Percentiles rank a stretch among this genome's conserved stretches.
Conservation (phyloP, 2,329 filamentous ascomycete species). For the Aspergillus texensis region DNA sequence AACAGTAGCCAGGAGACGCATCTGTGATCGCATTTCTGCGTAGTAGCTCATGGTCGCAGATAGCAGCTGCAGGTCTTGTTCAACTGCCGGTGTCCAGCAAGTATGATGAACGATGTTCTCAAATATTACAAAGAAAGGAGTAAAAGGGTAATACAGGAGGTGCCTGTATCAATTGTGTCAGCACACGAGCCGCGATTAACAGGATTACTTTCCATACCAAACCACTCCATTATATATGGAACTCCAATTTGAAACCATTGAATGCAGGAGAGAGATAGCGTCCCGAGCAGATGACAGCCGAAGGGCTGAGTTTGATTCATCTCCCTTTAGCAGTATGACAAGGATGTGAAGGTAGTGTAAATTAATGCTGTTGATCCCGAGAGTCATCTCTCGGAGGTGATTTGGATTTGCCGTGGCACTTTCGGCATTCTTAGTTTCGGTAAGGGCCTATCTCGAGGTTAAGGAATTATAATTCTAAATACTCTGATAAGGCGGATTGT, state of each 20-base stretch:
- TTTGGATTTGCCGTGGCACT: background rate
- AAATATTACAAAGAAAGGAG: slow-evolving; percentile 17
- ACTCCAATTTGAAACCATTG: slow-evolving; percentile 19
- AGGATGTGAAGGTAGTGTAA: slow-evolving; percentile 16
- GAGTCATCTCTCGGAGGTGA: slow-evolving; percentile 14
- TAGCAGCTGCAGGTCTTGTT: background rate
- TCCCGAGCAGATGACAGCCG: slow-evolving; percentile 16
- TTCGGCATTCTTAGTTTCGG: background rate
- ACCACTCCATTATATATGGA: slow-evolving; percentile 20
- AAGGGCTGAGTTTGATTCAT: background rate
- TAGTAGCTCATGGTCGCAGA: slow-evolving; percentile 1
- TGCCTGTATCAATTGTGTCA: slow-evolving; percentile 7
- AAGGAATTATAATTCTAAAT: background rate
- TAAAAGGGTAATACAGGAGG: slow-evolving; percentile 17
- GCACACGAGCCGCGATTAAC: background rate
- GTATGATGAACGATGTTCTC: slow-evolving; percentile 10
- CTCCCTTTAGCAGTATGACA: slow-evolving; percentile 10
- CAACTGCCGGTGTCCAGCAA: background rate
- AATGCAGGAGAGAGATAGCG: slow-evolving; percentile 15
- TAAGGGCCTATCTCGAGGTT: background rate
- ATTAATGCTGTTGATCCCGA: slow-evolving; percentile 15
- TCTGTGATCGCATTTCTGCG: background rate
- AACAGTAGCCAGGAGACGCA: slow-evolving; percentile 3
- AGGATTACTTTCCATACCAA: slow-evolving; percentile 9
- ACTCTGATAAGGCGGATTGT: background rate